Conservation (phyloP, 2,329 filamentous ascomycete genomes). For the Colletotrichum ledebouriae region DNA sequence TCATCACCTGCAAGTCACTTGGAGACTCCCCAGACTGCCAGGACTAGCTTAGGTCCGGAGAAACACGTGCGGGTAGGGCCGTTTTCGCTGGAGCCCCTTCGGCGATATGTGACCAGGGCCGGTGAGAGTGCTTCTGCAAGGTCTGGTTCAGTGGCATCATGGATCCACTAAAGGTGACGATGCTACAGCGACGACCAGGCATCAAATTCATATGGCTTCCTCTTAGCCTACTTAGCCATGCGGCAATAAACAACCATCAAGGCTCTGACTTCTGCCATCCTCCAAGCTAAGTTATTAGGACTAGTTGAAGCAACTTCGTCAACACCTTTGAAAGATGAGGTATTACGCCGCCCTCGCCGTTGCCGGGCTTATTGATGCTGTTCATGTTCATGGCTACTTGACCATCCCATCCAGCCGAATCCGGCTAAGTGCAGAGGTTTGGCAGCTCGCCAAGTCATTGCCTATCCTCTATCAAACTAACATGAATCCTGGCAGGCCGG, state of each 20-base stretch:
- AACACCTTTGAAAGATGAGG: not conserved
- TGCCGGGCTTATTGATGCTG: constrained; percentile 20
- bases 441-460: not conserved
- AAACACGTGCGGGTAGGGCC: constrained; percentile 32
- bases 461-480: not conserved
- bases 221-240: fast-evolving
- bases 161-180: not conserved
- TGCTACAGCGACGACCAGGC: not conserved
- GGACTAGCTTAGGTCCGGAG: constrained; percentile 33
- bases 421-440: constrained; percentile 58
- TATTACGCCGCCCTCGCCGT: not conserved
- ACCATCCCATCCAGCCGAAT: constrained; percentile 59
- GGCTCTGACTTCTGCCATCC: fast-evolving
- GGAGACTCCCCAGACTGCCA: constrained; percentile 27
- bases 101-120: constrained; percentile 22
- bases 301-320: not conserved
- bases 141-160: not conserved
- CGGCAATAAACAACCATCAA: not conserved
- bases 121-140: not conserved
- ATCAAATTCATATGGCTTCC: not conserved
- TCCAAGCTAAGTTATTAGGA: not conserved
- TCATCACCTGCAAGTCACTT: constrained; percentile 31
- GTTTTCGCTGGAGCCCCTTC: constrained; percentile 38
- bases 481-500: constrained; percentile 54
- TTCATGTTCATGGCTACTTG: constrained; percentile 60